Conservation (phyloP, 1,284 basidiomycete species). For the Tilletia horrida region DNA sequence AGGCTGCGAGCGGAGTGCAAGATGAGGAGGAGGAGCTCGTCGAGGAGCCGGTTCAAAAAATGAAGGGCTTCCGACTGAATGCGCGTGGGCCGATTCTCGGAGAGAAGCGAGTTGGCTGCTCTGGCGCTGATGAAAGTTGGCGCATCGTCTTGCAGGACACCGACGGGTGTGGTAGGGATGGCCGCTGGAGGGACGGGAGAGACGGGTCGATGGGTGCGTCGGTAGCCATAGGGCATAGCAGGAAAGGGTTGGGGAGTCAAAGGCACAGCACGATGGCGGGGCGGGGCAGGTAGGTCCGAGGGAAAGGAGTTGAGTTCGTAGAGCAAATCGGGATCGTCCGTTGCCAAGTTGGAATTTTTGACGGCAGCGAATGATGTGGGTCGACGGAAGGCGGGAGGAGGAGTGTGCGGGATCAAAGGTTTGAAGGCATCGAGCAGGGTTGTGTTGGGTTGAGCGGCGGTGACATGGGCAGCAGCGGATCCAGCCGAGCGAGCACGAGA, state of each 20-base stretch:
- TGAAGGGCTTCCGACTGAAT: conserved; percentile 45
- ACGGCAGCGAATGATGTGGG: too few species aligned
- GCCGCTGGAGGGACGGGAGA: not conserved
- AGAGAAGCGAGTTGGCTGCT: conserved; percentile 45
- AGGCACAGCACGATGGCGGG: not conserved
- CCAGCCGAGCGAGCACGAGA: too few species aligned
- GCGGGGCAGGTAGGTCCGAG: too few species aligned
- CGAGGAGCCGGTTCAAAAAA: conserved; percentile 41
- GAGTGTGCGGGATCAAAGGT: too few species aligned
- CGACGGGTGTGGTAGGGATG: conserved; percentile 3
- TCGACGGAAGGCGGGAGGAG: too few species aligned
- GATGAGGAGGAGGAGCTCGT: conserved; percentile 43
- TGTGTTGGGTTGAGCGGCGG: too few species aligned
- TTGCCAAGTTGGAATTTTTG: too few species aligned
- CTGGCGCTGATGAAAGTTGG: conserved; percentile 40
- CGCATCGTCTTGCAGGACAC: not conserved
- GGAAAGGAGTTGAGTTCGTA: too few species aligned
- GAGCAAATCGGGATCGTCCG: too few species aligned
- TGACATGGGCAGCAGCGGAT: too few species aligned
- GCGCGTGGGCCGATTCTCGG: conserved; percentile 43
- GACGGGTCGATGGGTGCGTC: too few species aligned
- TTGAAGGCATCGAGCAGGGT: too few species aligned
- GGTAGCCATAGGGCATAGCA: not conserved
- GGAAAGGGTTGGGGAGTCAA: not conserved
- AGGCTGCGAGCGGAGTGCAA: conserved; percentile 41